Base-by-base conservation (phyloP, 805 yeast species). In the Millerozyma acaciae region DNA sequence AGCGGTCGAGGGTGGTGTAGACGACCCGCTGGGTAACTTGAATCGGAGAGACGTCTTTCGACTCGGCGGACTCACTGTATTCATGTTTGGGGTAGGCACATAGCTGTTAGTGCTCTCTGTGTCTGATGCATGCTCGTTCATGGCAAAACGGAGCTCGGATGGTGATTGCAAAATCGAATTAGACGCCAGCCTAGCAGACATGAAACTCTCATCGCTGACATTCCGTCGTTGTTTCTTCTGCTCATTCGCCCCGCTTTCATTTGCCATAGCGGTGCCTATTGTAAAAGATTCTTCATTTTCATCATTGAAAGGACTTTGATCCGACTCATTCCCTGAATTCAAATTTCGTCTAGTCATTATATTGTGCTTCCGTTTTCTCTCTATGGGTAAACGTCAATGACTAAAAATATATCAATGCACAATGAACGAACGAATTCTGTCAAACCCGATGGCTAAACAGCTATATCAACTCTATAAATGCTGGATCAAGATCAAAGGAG, bases 1-100 rank as follows among this genome's bases (percentile, higher is more conserved):
- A 7, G 30, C 14, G 3, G 42, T n/a, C 30, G 44, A 21, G 20
- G 42, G 36, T 9, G 34, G 40, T 16, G 41, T 35, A 7, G 43
- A 37, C 12, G 48, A 29, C n/a, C 43, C 40, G 5, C 39, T 36
- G 6, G 66, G 64, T 8, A 61, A 38, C 27, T 59, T 44, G 40
- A 63, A 62, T 17, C 65, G 48, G 6, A 63, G 47, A 3, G 57
- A 46, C 1, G 55, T 50, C 32, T 47, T 55, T n/a, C 36, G 29
- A 31, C 32, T 26, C 26, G 15, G 10, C 8, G 38, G 34, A 12
- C 25, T n/a, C 9, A 35, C 53, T 5, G 40, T 34, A 21, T 44
- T 43, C 16, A 55, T 14, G 28, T 49, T 49, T 12, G 59, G 58
- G 2, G 60, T 49, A 2, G 65, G 64, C 23, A 53, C 30, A 9